Conservation (phyloP, 2,329 filamentous ascomycete genomes). For the Neurospora sp. region DNA sequence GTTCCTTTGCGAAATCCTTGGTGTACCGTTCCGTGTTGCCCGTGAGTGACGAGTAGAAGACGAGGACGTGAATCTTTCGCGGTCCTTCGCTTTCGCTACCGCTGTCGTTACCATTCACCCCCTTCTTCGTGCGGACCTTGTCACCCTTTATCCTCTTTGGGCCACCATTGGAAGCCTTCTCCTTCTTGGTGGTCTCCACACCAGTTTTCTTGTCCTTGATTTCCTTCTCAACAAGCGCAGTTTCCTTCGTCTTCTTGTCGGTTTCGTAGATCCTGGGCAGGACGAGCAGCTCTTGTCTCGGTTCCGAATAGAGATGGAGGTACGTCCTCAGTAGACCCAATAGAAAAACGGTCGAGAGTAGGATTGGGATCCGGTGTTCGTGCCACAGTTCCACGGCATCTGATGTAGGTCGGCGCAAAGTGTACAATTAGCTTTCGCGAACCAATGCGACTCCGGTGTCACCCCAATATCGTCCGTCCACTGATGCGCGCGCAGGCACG, state of each 20-base stretch:
- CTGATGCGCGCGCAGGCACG: not conserved
- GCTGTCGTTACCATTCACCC: conserved; percentile 20
- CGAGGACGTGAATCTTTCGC: conserved; percentile 54
- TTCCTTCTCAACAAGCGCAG: conserved; percentile 4
- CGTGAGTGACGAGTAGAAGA: conserved; percentile 88
- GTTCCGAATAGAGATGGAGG: conserved; percentile 26
- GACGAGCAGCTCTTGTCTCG: conserved; percentile 25
- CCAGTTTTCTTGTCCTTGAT: conserved; percentile 5
- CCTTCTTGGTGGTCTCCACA: conserved; percentile 19
- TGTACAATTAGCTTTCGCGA: not conserved
- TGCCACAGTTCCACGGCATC: conserved; percentile 31
- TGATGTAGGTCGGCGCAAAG: conserved; percentile 1
- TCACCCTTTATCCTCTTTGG: conserved; percentile 38
- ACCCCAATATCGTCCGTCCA: not conserved
- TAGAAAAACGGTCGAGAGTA: conserved; percentile 28
- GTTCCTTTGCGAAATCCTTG: conserved; percentile 46
- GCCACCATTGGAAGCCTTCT: conserved; percentile 25
- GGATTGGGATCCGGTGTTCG: conserved; percentile 33
- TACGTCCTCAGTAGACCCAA: conserved; percentile 33
- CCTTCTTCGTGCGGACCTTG: conserved; percentile 21
- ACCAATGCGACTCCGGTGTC: not conserved
- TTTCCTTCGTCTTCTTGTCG: conserved; percentile 2
- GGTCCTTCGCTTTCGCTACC: conserved; percentile 12
- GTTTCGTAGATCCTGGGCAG: conserved; percentile 27
- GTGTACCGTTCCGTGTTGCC: conserved; percentile 71